phyloP scores from a whole-genome alignment of 345 rosid genomes.

The Isatis tinctoria region DNA sequence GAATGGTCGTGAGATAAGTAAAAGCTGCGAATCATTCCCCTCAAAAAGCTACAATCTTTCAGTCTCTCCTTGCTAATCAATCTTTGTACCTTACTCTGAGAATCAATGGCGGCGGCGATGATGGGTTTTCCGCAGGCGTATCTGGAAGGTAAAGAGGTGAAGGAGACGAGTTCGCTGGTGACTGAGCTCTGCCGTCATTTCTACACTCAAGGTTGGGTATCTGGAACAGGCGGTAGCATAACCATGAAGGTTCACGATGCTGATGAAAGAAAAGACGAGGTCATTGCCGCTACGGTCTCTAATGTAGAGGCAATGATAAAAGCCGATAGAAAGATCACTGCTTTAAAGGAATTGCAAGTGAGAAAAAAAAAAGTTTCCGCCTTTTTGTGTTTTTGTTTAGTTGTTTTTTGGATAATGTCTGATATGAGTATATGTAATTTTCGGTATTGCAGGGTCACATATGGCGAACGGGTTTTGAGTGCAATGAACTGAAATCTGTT shows the following conservation, averaged over 20 bases:
- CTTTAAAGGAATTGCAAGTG: slow-evolving; percentile 95
- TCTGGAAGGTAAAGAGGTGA: slow-evolving; percentile 54
- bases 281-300: slow-evolving; percentile 77
- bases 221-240: slow-evolving; percentile 94
- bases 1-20: not conserved
- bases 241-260: slow-evolving; percentile 75
- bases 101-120: slow-evolving; percentile 35
- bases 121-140: slow-evolving; percentile 57
- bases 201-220: slow-evolving; percentile 90
- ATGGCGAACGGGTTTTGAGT: slow-evolving; percentile 86
- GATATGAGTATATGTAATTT: slow-evolving; percentile 9
- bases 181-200: slow-evolving; percentile 88
- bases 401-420: not conserved
- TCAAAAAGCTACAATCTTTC: slow-evolving; percentile 4
- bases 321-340: slow-evolving; percentile 92
- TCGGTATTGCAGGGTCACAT: slow-evolving; percentile 72
- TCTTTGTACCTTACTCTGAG: not conserved
- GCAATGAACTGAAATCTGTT: slow-evolving; percentile 67
- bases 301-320: slow-evolving; percentile 89
- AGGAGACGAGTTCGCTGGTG: slow-evolving; percentile 56
- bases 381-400: not conserved
- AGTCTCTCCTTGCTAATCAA: not conserved
- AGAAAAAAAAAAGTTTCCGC: slow-evolving; percentile 11
- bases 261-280: slow-evolving; percentile 73
- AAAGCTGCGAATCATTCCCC: slow-evolving; percentile 1